These are phyloP conservation scores for Microbotryum intermedium DNA, from an alignment of 1,284 basidiomycete genomes.

Conservation along the genomic window DNA sequence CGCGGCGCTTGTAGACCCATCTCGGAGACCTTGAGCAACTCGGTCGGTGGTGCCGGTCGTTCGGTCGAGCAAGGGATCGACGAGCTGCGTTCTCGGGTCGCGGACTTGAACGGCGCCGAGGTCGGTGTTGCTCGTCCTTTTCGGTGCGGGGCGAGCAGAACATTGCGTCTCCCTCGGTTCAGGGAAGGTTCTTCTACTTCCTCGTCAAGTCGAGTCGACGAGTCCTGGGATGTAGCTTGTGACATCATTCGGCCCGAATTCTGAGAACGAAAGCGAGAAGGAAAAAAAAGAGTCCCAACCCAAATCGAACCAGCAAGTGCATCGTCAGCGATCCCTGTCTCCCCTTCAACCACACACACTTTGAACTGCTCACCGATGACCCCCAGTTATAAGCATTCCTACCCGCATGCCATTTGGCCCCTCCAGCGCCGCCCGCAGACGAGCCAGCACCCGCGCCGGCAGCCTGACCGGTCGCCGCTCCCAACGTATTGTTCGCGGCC, in stretches of 20 bases:
- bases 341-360: too few relatives aligned
- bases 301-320: too few relatives aligned
- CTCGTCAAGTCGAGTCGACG: constrained; percentile 2
- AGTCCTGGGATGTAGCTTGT: too few relatives aligned
- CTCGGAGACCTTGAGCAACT: constrained; percentile 19
- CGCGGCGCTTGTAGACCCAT: constrained; percentile 15
- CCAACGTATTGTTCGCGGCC: constrained; percentile 11
- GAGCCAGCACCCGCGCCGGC: constrained; percentile 8
- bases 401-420: constrained; percentile 20
- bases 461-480: constrained; percentile 10
- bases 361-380: constrained; percentile 13
- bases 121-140: too few relatives aligned
- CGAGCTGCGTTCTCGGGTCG: background rate
- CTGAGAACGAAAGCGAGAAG: too few relatives aligned
- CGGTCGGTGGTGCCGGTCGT: constrained; percentile 5
- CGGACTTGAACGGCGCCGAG: background rate
- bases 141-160: background rate
- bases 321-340: too few relatives aligned
- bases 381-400: constrained; percentile 20
- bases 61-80: background rate
- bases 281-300: too few relatives aligned
- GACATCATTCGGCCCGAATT: too few relatives aligned
- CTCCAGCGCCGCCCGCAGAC: constrained; percentile 15
- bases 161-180: too few relatives aligned
- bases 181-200: constrained; percentile 15